Base-by-base conservation (phyloP, 495 filamentous ascomycete species). In the Aspergillus homomorphus region DNA sequence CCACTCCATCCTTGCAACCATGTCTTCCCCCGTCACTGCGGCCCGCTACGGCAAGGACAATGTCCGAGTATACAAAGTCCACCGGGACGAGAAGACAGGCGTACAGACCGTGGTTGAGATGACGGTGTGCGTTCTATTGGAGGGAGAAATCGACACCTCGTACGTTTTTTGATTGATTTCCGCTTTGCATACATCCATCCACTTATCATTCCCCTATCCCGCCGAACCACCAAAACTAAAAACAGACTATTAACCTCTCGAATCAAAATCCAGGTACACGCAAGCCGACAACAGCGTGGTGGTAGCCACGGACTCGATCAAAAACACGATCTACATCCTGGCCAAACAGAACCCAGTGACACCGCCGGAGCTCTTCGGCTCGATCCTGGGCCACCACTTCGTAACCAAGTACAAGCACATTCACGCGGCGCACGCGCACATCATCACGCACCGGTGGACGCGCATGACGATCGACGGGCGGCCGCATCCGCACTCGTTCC, bases 31-130 rank as follows among this genome's bases (percentile, higher is more conserved):
- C 65, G 76, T 95, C 54, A 79, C 86, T 59, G 80, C 89, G 70
- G 89, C 90, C 67, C 86, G 87, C 66, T 95, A 95, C 73, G 90
- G 90, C 78, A 95, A 95, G 85, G 93, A 97, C 83, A 98, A 98
- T 80, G 88, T 98, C 80, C 91, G 94, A 68, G 87, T 98, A 60
- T 92, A 87, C 83, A 98, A 98, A 76, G 91, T 96, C 66, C 81
- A 94, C 63, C 82, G 83, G 56, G 85, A 97, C 69, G 82, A 84
- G 67, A 78, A 83, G 66, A 88, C 89, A 14, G 84, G 86, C 28
- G 77, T 81, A 3, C 94, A 98, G 72, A 87, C 86, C 8, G 91
- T 97, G 48, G 88, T 89, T 43, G 94, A 98, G 72, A 95, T 96
- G 89, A 96, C 92, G 45, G 89, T 98, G 55, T 89, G 90, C 72